These are phyloP conservation scores for Leptomonas seymouri DNA, from an alignment of 208 protist genomes.

Conservation along the genomic window DNA sequence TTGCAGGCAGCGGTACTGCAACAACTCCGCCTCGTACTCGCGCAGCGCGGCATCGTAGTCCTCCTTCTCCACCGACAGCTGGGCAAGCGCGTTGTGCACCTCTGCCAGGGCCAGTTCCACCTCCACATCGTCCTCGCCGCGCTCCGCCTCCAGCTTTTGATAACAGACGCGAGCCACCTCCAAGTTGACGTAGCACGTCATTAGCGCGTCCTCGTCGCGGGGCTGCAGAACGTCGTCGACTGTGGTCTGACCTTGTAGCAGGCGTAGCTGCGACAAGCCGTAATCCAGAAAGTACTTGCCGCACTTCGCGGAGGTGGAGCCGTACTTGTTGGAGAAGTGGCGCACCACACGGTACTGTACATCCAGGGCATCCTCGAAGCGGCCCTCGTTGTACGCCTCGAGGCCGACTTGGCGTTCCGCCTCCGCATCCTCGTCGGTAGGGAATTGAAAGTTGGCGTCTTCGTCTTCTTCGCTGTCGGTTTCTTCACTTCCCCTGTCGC, in stretches of 20 bases:
- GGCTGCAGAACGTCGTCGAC: constrained; percentile 73
- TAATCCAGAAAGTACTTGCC: constrained; percentile 90
- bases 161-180: constrained; percentile 83
- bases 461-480: constrained; percentile 43
- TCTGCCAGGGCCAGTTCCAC: constrained; percentile 70
- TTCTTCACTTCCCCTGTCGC: constrained; percentile 23
- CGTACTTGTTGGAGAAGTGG: constrained; percentile 79
- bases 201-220: constrained; percentile 72
- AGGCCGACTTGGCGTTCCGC: constrained; percentile 54
- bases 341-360: constrained; percentile 80
- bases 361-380: constrained; percentile 73
- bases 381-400: constrained; percentile 64
- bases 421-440: constrained; percentile 61
- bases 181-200: constrained; percentile 88
- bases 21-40: constrained; percentile 84
- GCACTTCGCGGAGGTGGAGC: constrained; percentile 52
- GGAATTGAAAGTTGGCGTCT: constrained; percentile 49
- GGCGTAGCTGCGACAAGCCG: constrained; percentile 83
- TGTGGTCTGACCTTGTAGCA: constrained; percentile 61
- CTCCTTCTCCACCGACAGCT: constrained; percentile 80
- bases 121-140: constrained; percentile 42
- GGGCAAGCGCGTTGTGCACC: constrained; percentile 82
- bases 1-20: constrained; percentile 80
- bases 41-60: constrained; percentile 75
- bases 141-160: constrained; percentile 64